A percentile compares a stretch with the other conserved stretches of the same genome.
phyloP scores from a whole-genome alignment of 2,329 filamentous ascomycete species.

The Fusarium mangiferae region DNA sequence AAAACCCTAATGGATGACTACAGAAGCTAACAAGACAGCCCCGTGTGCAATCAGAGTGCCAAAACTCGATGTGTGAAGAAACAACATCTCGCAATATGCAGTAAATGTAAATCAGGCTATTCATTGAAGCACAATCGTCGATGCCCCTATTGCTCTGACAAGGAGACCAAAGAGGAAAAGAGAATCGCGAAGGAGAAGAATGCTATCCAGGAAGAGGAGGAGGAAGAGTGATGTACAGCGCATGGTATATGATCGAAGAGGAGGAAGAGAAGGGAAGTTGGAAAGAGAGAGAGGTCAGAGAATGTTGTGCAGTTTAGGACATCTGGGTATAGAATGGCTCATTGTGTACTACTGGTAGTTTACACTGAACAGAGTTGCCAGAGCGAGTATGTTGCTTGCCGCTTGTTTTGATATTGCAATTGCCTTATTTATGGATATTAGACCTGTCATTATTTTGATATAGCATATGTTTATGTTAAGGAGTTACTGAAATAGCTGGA shows the following conservation, averaged over 20 bases:
- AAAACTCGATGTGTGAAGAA: background rate
- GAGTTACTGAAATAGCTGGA: background rate
- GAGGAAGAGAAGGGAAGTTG: background rate
- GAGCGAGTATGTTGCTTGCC: background rate
- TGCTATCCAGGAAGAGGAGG: background rate
- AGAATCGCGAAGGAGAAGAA: background rate
- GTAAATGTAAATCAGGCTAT: background rate
- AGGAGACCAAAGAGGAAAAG: background rate
- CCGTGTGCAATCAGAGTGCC: background rate
- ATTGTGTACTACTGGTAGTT: background rate
- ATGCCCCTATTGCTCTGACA: rapidly evolving
- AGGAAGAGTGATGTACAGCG: background rate
- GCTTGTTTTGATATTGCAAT: background rate
- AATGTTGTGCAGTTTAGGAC: background rate
- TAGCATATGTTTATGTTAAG: background rate
- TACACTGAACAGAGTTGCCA: background rate
- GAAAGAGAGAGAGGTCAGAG: background rate
- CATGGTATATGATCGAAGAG: rapidly evolving
- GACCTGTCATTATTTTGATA: background rate
- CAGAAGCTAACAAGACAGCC: background rate
- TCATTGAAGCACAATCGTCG: background rate
- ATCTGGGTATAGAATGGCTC: background rate
- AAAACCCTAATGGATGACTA: rapidly evolving
- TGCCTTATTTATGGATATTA: no score
- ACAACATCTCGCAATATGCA: background rate